A percentile compares a stretch with the other conserved stretches of the same genome.
Evolutionary conservation across 2,329 filamentous ascomycete species (phyloP).

Genomic region (Monilinia fructicola): DNA sequence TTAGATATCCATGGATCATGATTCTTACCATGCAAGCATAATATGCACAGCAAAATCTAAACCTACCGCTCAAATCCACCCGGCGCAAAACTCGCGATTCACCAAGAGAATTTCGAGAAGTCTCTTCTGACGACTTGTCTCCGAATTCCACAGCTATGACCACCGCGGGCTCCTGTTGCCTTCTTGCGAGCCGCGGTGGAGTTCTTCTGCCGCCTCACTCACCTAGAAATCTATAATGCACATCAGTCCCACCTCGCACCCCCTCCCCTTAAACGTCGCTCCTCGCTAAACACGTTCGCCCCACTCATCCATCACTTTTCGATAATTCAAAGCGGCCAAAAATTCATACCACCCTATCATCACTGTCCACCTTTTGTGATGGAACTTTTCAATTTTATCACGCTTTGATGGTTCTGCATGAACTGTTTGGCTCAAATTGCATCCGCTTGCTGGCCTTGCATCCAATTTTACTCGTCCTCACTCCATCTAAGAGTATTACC

Average conservation of each 20-base stretch:
- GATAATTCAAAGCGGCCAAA: not conserved
- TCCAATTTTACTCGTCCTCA: no score
- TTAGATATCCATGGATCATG: no score
- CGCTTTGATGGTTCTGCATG: no score
- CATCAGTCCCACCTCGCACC: not conserved
- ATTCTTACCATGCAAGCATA: not conserved
- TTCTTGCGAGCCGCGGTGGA: not conserved
- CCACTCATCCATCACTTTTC: not conserved
- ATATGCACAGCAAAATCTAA: not conserved
- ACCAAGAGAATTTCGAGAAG: not conserved
- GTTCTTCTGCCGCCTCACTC: not conserved
- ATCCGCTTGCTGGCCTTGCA: no score
- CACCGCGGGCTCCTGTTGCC: fast-evolving
- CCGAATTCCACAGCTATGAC: not conserved
- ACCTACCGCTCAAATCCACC: not conserved
- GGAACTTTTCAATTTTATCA: no score
- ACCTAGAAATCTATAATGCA: not conserved
- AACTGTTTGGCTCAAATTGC: no score
- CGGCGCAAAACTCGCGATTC: not conserved
- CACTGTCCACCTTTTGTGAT: no score
- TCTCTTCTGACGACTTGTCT: not conserved
- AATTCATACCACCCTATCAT: no score
- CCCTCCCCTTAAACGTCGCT: not conserved
- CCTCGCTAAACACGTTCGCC: not conserved
- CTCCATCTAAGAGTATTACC: no score